A percentile compares a stretch with the other conserved stretches of the same genome.
These are phyloP conservation scores for Ambrosia trifida DNA, from an alignment of 129 eudicot species.

Conservation along the genomic window DNA sequence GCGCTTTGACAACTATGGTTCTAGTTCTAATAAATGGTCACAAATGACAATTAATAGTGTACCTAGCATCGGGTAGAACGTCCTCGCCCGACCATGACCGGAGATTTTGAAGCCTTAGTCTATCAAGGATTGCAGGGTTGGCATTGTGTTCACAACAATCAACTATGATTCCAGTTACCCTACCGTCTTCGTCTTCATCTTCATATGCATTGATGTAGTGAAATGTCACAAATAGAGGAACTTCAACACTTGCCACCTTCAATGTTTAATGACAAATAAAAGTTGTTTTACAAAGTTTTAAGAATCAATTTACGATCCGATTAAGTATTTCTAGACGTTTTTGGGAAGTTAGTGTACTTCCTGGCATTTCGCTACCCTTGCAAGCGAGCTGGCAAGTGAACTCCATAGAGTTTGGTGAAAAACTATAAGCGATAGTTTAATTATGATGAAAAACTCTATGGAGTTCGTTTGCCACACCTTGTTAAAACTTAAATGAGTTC, in stretches of 20 bases:
- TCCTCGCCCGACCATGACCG: slow-evolving; percentile 69
- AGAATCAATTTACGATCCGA: too few species aligned
- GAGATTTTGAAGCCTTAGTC: slow-evolving; percentile 70
- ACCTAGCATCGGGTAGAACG: slow-evolving; percentile 90
- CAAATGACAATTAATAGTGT: neutral
- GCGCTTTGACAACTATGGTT: too few species aligned
- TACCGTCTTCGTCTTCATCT: slow-evolving; percentile 93
- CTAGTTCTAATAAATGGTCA: neutral
- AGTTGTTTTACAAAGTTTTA: neutral
- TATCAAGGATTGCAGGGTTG: slow-evolving; percentile 77
- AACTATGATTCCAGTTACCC: slow-evolving; percentile 61
- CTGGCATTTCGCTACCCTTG: too few species aligned
- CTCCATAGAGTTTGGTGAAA: too few species aligned
- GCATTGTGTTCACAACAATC: slow-evolving; percentile 97
- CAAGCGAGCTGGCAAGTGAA: too few species aligned
- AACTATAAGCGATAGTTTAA: too few species aligned
- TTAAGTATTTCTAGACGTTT: too few species aligned
- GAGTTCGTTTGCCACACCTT: too few species aligned
- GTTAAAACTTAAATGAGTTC: too few species aligned
- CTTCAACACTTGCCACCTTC: slow-evolving; percentile 97
- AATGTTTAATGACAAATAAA: slow-evolving; percentile 4
- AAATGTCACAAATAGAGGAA: slow-evolving; percentile 84
- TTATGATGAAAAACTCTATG: too few species aligned
- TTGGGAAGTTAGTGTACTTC: too few species aligned
- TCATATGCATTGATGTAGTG: slow-evolving; percentile 98